Base-by-base conservation (phyloP, 2,329 filamentous ascomycete genomes). In the Alternaria sp. region DNA sequence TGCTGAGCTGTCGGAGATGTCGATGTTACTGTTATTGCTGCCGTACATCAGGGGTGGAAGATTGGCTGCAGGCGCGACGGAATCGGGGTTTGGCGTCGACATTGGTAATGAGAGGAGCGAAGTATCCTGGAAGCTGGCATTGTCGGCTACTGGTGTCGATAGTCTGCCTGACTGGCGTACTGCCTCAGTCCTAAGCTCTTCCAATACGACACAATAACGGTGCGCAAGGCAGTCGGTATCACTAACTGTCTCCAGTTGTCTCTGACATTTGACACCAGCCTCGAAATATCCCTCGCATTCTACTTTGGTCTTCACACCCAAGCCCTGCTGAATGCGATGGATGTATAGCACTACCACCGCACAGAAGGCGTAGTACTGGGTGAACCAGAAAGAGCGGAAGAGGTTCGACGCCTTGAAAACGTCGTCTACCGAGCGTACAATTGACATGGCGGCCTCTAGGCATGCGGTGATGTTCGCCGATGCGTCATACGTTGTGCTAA, bases 301-400 rank as follows among this genome's bases (percentile, higher is more conserved):
- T n/a, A 84, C 82, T 1, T 85, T 83, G 5, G 83, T 70, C 10
- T 85, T 73, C 5, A 83, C 69, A 7, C 80, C 68, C 28, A 84
- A 74, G 4, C 85, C 73, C 30, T 79, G 80, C 67, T 86, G 84
- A 15, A 88, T 87, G 47, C 84, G 78, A 78, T 84, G 86, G 3
- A 88, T 82, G 60, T 87, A 87, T 0, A 86, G 75, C 5, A 87
- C 84, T 0, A 84, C 83, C 0, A 88, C 78, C 1, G 85, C 85
- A 65, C 84, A 87, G 59, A 87, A 87, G 0, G 84, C 82, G 5
- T 86, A 83, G 64, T 86, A 86, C 40, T 85, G 83, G 23, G 83
- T 86, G 72, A 84, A 86, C 77, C 85, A 86, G 43, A 85, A 82
- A 0, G 83, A 82, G 55, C 84, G 80, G 53, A 83, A 85, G 3